These are phyloP conservation scores for Penicillium goetzii DNA, from an alignment of 495 filamentous ascomycete genomes.

Conservation along the genomic window DNA sequence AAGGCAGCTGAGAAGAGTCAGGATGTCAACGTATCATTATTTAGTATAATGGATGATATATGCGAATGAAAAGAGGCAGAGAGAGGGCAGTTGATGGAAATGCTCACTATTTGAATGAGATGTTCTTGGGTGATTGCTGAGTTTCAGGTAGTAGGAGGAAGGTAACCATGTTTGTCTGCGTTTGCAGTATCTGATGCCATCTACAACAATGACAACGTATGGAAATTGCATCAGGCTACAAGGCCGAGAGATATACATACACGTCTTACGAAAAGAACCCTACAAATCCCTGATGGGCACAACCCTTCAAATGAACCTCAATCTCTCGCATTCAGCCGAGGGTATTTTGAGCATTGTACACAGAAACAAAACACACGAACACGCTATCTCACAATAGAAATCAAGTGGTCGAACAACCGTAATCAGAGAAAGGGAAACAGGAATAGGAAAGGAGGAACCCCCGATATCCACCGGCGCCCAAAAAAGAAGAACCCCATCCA, in stretches of 20 bases:
- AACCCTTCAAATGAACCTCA: constrained; percentile 29
- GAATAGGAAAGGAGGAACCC: constrained; percentile 23
- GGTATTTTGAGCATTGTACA: constrained; percentile 54
- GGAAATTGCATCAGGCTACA: background rate
- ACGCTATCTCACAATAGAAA: constrained; percentile 44
- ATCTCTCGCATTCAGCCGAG: constrained; percentile 39
- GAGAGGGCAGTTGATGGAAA: background rate
- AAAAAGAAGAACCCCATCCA: constrained; percentile 21
- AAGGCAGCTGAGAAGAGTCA: background rate
- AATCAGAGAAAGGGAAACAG: constrained; percentile 27
- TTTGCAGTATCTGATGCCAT: background rate
- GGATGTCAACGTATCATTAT: background rate
- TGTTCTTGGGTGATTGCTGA: background rate
- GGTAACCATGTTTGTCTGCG: background rate
- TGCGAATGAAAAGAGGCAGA: background rate
- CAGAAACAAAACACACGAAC: constrained; percentile 27
- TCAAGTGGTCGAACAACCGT: background rate
- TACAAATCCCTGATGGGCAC: background rate
- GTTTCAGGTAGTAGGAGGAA: background rate
- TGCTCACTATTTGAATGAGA: background rate
- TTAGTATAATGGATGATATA: background rate
- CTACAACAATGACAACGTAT: background rate
- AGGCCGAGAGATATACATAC: background rate
- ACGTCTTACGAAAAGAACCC: background rate
- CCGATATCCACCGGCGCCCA: constrained; percentile 33